Percentiles rank a stretch among this genome's conserved stretches.
These are phyloP conservation scores for Cryptococcus amylolentus DNA, from an alignment of 1,284 basidiomycete genomes.

Conservation along the genomic window DNA sequence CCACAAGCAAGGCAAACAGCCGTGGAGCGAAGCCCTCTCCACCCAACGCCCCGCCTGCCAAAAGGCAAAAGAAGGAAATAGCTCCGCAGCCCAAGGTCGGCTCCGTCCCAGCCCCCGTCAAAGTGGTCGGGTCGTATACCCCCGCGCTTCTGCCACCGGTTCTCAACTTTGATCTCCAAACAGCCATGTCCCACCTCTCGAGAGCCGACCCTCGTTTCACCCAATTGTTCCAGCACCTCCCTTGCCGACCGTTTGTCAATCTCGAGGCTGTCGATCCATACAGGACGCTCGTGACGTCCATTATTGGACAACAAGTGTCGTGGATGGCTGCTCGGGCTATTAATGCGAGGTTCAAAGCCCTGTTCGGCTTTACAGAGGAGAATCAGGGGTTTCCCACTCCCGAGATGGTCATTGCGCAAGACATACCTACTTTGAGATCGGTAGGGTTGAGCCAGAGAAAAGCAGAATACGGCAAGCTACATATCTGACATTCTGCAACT, in stretches of 20 bases:
- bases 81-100: not conserved
- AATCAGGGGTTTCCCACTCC: constrained; percentile 62
- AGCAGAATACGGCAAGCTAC: constrained; percentile 70
- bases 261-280: constrained; percentile 35
- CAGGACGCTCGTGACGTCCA: constrained; percentile 64
- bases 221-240: constrained; percentile 57
- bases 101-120: not conserved
- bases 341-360: constrained; percentile 71
- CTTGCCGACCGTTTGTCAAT: constrained; percentile 32
- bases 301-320: constrained; percentile 84
- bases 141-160: constrained; percentile 19
- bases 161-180: constrained; percentile 69
- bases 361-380: constrained; percentile 59
- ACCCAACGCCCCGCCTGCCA: not conserved
- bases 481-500: not conserved
- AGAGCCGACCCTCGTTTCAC: constrained; percentile 66
- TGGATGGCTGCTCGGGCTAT: constrained; percentile 86
- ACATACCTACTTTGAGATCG: constrained; percentile 59
- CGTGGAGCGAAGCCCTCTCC: not conserved
- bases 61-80: not conserved
- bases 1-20: not conserved
- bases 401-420: constrained; percentile 61
- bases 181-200: constrained; percentile 69
- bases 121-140: too few species aligned
- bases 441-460: constrained; percentile 76